Evolutionary conservation across 768 basidiomycete genomes (phyloP), one percentile per base, ranked within the genome.

Genomic region (Pholiota molesta): DNA sequence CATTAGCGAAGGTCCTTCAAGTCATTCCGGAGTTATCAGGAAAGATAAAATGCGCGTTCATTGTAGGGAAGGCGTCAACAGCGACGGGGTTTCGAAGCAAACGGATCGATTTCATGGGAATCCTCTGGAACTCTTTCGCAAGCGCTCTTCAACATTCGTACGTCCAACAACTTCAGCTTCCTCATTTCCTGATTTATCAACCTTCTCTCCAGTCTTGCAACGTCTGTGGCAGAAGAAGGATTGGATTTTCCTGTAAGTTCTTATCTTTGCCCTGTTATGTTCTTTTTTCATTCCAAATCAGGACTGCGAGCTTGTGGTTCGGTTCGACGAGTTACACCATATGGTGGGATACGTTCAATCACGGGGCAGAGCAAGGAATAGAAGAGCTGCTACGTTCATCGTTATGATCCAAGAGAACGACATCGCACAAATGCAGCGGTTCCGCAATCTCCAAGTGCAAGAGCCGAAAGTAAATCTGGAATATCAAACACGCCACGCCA

Each of bases 261-360:
- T 51, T 5, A 21, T 42, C 17, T 28, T 39, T 1, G 33, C 16
- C 33, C 5, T 44, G 3, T 39, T 26, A 6, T 51, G 26, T 9
- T 19, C 17, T 49, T 19, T 17, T 57, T 45, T 57, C 47, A 45
- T 56, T 33, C 28, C 44, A 19, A 53, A 65, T 16, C 40, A 92
- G 90, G 89, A 89, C 11, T 95, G 94, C 72, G 91, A 94, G 69
- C 79, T 95, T 8, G 91, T 95, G 49, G 81, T 96, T 65, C 91
- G 94, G 5, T 95, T 94, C 66, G 94, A 97, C 69, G 78, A 85
- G 6, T 77, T 95, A 8, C 84, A 89, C 42, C 92, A 94, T 63
- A 88, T 95, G 84, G 88, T 90, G 19, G 90, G 89, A 53, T 96
- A 96, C 66, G 85, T 96, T 44, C 95, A 97, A 72, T 94, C 92